Evolutionary conservation across 2,329 filamentous ascomycete genomes (phyloP).

Genomic region (Ophiocordyceps camponoti-saundersi): DNA sequence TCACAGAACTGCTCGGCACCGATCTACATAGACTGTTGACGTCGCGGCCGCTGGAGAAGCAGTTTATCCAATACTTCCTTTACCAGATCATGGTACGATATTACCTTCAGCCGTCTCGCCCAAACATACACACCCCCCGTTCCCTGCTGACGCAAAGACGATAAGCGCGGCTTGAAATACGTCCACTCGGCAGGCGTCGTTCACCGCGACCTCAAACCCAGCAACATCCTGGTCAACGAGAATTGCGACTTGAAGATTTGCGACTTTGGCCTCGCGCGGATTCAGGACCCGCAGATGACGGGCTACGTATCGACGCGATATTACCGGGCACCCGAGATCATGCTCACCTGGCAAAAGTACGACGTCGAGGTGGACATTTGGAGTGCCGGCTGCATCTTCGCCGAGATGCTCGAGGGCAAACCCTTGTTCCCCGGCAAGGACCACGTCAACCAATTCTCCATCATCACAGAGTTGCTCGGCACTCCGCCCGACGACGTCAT

Average conservation of each 20-base stretch:
- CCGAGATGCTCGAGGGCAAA: slow-evolving; percentile 95
- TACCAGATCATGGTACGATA: slow-evolving; percentile 98
- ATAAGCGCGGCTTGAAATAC: slow-evolving; percentile 92
- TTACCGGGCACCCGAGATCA: slow-evolving; percentile 96
- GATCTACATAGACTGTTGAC: slow-evolving; percentile 91
- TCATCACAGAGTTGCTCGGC: slow-evolving; percentile 93
- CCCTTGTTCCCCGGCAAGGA: slow-evolving; percentile 97
- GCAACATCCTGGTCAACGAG: slow-evolving; percentile 98
- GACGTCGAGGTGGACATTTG: slow-evolving; percentile 97
- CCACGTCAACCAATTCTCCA: slow-evolving; percentile 98
- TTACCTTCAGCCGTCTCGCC: no score
- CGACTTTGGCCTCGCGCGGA: slow-evolving; percentile 92
- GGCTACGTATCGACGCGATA: slow-evolving; percentile 98
- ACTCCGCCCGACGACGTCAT: slow-evolving; percentile 98
- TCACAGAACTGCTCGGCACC: slow-evolving; percentile 92
- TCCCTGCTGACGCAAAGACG: not conserved
- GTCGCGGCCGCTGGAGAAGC: slow-evolving; percentile 90
- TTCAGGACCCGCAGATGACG: slow-evolving; percentile 98
- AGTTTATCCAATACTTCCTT: slow-evolving; percentile 99
- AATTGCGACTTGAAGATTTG: slow-evolving; percentile 99
- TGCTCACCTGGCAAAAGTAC: slow-evolving; percentile 99
- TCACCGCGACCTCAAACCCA: no score
- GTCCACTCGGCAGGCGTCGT: slow-evolving; percentile 97
- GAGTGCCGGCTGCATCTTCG: no score
- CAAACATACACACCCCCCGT: no score